Base-by-base conservation (phyloP, 2,329 filamentous ascomycete species). In the Simplicillium sp. region DNA sequence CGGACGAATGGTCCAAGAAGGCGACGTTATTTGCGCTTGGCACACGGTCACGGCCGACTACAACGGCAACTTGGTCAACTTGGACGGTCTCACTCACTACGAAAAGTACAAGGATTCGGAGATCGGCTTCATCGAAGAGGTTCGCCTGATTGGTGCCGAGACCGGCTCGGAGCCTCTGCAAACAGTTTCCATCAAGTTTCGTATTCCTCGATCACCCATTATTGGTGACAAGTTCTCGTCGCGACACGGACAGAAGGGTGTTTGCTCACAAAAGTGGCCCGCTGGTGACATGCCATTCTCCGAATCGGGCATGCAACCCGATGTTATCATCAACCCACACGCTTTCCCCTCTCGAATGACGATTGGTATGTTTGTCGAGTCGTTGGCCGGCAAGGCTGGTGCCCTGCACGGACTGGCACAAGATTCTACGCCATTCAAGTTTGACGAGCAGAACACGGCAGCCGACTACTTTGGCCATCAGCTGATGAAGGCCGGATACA, bases 191-290 rank as follows among this genome's bases (percentile, higher is more conserved):
- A 78, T 98, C 70, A 97, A 96, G 66, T 84, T 95, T 54, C 84
- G 92, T 29, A 76, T 97, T 47, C 90, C 92, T 33, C 83, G 92
- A 54, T 81, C 84, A 14, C 92, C 92, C 7, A 75, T 95, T 51
- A 96, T 98, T 44, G 92, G 92, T 61, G 92, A 98, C 73, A 98
- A 98, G 65, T 98, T 98, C 70, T 97, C 92, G 11, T 98, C 92
- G 37, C 84, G 92, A 47, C 92, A 98, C 71, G 92, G 92, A 46
- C 92, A 98, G 61, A 98, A 98, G 66, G 92, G 92, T 79, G 92
- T 97, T 38, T 82, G 77, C 55, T 96, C 88, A 14, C 90, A 97
- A 59, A 92, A 96, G 60, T 98, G 92, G 88, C 92, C 89, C 1
- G 77, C 82, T 3, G 70, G 85, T 44, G 89, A 97, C 60, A 92